Conservation (phyloP, 1,284 basidiomycete genomes). For the Leccinum pachyderme region DNA sequence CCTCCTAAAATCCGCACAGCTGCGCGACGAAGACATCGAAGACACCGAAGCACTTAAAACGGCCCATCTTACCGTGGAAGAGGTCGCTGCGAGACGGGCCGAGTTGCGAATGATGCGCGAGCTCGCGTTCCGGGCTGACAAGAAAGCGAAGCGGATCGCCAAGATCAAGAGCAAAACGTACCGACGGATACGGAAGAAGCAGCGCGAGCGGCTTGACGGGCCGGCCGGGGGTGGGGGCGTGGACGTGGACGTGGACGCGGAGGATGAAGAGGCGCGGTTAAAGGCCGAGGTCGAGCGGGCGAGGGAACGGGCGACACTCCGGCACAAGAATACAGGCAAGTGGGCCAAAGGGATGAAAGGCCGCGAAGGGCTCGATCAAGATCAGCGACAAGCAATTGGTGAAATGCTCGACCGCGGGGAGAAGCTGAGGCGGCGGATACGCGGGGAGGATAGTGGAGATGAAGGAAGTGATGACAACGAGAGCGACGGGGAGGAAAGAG, state of each 20-base stretch:
- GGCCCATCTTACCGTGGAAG: constrained; percentile 80
- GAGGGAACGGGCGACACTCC: constrained; percentile 80
- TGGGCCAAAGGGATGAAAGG: constrained; percentile 73
- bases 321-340: constrained; percentile 82
- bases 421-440: constrained; percentile 68
- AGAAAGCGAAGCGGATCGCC: constrained; percentile 85
- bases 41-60: constrained; percentile 80
- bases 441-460: constrained; percentile 49
- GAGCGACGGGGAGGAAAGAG: constrained; percentile 41
- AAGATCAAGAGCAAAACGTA: constrained; percentile 98
- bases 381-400: constrained; percentile 70
- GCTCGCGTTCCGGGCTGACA: constrained; percentile 91
- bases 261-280: constrained; percentile 54
- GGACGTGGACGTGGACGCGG: constrained; percentile 31
- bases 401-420: constrained; percentile 80
- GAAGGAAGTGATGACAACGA: constrained; percentile 49
- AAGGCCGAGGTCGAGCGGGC: constrained; percentile 80
- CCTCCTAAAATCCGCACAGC: constrained; percentile 73
- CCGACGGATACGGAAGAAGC: constrained; percentile 81
- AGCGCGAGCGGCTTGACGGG: constrained; percentile 57
- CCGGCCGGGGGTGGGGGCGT: constrained; percentile 40
- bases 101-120: constrained; percentile 90
- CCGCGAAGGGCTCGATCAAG: constrained; percentile 60
- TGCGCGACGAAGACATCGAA: constrained; percentile 75
- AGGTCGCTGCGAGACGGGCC: constrained; percentile 76